Evolutionary conservation across 495 filamentous ascomycete species (phyloP).

Genomic region (Delitschia confertaspora): DNA sequence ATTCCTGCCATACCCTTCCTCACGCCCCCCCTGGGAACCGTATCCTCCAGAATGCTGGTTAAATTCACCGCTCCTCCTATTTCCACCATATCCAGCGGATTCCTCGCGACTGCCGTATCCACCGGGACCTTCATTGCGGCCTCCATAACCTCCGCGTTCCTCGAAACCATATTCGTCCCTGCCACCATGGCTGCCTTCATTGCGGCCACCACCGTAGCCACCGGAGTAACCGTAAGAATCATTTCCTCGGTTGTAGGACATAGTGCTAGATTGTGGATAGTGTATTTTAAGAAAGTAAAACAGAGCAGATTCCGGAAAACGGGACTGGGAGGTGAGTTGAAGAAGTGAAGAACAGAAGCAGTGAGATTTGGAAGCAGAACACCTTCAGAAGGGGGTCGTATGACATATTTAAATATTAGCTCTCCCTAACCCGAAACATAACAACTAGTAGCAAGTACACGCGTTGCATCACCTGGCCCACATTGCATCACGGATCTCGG

Average conservation of each 20-base stretch:
- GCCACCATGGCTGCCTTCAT: constrained; percentile 5
- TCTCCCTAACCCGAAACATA: too few species aligned
- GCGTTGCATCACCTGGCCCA: too few species aligned
- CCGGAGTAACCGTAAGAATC: background rate
- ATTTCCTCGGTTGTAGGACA: constrained; percentile 21
- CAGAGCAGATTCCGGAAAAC: too few species aligned
- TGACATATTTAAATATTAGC: too few species aligned
- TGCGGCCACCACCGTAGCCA: constrained; percentile 1
- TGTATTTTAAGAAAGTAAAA: too few species aligned
- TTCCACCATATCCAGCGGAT: too few species aligned
- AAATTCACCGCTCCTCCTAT: constrained; percentile 8
- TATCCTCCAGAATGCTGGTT: constrained; percentile 11
- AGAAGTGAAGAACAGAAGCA: too few species aligned
- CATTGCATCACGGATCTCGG: too few species aligned
- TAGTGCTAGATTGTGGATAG: constrained; percentile 7
- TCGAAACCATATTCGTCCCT: constrained; percentile 1
- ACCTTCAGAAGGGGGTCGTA: too few species aligned
- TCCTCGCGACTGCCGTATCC: constrained; percentile 1
- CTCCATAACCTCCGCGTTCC: background rate
- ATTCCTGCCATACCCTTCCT: background rate
- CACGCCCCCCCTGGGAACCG: background rate
- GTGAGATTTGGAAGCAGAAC: too few species aligned
- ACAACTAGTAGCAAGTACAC: too few species aligned
- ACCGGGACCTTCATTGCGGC: background rate
- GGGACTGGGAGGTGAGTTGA: too few species aligned